Evolutionary conservation across 345 rosid genomes (phyloP), one percentile per base, ranked within the genome.

Genomic region (Garcia nutans): DNA sequence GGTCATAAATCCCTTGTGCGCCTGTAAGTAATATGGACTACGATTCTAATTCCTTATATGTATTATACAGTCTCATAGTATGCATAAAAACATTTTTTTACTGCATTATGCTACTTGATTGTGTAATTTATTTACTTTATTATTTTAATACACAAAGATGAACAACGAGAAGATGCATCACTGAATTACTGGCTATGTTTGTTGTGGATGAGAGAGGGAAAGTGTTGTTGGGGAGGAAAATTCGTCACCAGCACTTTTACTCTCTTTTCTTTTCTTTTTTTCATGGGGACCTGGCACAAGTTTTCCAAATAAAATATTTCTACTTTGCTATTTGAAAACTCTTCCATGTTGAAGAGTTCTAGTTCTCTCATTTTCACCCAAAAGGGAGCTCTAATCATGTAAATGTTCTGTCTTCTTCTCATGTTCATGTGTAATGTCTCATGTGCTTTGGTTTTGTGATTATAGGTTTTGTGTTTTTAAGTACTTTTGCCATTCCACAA

Each of bases 1-100:
- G 97, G 98, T 77, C 93, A 88, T 72, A 84, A 87, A 63, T 83
- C 91, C 79, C 97, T 96, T 69, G 82, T 72, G 57, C 84, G 73
- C 69, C 77, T 96, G 99, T 96, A 92, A 91, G 98, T 88, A 31
- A 42, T 55, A 20, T 56, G 49, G 1, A 56, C 52, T 62, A 37
- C 42, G 10, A 28, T 49, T 20, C 11, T 57, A 8, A 16, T 69
- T 76, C 20, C 50, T 37, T 6, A 20, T 60, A 58, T 52, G 49
- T 8, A 58, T 67, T 15, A 20, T 42, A 66, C 9, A 19, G 24
- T 37, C 42, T 65, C n/a, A 49, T 57, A 2, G 16, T 20, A 33
- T 42, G 45, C 22, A 26, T 0, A 56, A 24, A 55, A 55, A 24
- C 19, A 1, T 16, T 16, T 49, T 22, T 50, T 69, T 26, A 37